Evolutionary conservation across 768 basidiomycete genomes (phyloP), one percentile per base, ranked within the genome.

Genomic region (Myochromella boudieri): DNA sequence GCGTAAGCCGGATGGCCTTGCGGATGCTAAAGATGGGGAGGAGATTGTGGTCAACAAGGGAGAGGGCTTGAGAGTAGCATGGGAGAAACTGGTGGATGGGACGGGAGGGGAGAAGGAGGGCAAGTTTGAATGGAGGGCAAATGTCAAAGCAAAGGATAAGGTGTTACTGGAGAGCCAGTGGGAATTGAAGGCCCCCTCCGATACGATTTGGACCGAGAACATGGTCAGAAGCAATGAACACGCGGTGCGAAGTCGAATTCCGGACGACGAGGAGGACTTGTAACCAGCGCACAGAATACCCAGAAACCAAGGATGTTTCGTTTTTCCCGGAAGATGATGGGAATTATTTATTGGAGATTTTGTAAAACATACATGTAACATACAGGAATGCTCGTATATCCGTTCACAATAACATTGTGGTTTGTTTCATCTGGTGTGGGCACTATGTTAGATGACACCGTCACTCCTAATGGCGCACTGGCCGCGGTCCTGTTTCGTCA

Each of bases 381-480:
- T n/a, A n/a, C n/a, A n/a, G n/a, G n/a, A n/a, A n/a, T n/a, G n/a
- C n/a, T n/a, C n/a, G n/a, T n/a, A n/a, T n/a, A n/a, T n/a, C n/a
- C n/a, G n/a, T n/a, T n/a, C n/a, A n/a, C n/a, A n/a, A n/a, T n/a
- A n/a, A n/a, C n/a, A n/a, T n/a, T n/a, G n/a, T n/a, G n/a, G n/a
- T n/a, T n/a, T n/a, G n/a, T n/a, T n/a, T n/a, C n/a, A n/a, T n/a
- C n/a, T n/a, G n/a, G n/a, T n/a, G 29, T n/a, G 29, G 9, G 29
- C 8, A 31, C 29, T 22, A 37, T 24, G 20, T 42, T 27, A 51
- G 24, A 48, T 18, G 7, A 82, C 66, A 0, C 83, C 81, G 50
- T 86, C 85, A 53, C 79, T 81, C 42, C 84, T 65, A 49, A 83
- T 77, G 3, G 84, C 84, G 51, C 81, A 84, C 49, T 86, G 82